Percentiles rank a stretch among this genome's conserved stretches.
phyloP scores from a whole-genome alignment of 2,329 filamentous ascomycete species.

The Aspergillus pseudoglaucus region DNA sequence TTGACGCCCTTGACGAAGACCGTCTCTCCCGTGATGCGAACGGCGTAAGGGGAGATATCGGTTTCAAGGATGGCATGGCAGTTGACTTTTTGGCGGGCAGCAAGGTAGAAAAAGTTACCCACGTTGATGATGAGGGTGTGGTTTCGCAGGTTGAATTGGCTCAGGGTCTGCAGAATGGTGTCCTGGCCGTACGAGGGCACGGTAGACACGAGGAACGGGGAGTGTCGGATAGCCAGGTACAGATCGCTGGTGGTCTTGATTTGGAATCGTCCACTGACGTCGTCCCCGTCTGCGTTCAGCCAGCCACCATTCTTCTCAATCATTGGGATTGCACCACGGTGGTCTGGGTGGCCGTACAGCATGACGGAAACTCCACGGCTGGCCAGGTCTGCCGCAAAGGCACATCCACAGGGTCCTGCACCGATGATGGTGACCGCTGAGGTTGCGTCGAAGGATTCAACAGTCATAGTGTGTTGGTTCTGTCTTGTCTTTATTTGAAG shows the following conservation, averaged over 20 bases:
- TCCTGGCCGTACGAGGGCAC: slow-evolving; percentile 10
- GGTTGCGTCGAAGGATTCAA: background rate
- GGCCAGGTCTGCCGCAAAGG: slow-evolving; percentile 12
- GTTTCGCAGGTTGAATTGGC: slow-evolving; percentile 9
- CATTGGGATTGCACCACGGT: slow-evolving; percentile 11
- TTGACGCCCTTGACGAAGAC: slow-evolving; percentile 12
- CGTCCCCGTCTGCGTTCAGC: slow-evolving; percentile 7
- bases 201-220: slow-evolving; percentile 8
- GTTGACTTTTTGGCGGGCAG: slow-evolving; percentile 13
- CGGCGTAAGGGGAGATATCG: slow-evolving; percentile 12
- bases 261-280: slow-evolving; percentile 8
- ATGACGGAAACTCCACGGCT: slow-evolving; percentile 11
- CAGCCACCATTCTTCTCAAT: slow-evolving; percentile 8
- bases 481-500: background rate
- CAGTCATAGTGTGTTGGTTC: background rate
- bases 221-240: slow-evolving; percentile 9
- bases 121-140: slow-evolving; percentile 14
- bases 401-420: slow-evolving; percentile 12
- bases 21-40: slow-evolving; percentile 5
- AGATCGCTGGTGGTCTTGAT: slow-evolving; percentile 14
- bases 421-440: slow-evolving; percentile 10
- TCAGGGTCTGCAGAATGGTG: slow-evolving; percentile 5
- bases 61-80: slow-evolving; percentile 11
- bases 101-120: slow-evolving; percentile 16
- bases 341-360: slow-evolving; percentile 14